Evolutionary conservation across 2,329 filamentous ascomycete genomes (phyloP).

Genomic region (Claviceps sp.): DNA sequence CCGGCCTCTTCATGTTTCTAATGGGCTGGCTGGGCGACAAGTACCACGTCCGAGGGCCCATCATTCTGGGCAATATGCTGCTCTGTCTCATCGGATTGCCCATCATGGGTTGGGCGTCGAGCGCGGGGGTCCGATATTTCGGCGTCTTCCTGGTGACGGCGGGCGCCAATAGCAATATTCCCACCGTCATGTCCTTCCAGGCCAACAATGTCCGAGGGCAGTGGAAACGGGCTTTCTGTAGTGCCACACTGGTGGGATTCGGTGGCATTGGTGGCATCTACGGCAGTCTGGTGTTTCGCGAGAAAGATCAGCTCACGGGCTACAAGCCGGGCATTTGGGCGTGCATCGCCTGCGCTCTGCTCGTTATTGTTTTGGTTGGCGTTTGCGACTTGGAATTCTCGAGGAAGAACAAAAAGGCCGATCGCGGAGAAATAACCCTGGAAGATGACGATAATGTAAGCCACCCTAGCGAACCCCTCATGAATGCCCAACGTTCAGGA

Average conservation of each 20-base stretch:
- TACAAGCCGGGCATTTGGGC: constrained; percentile 44
- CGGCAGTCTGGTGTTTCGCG: constrained; percentile 58
- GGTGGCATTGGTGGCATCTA: constrained; percentile 70
- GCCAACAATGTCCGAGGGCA: constrained; percentile 81
- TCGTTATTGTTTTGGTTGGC: constrained; percentile 32
- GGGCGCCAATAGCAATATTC: constrained; percentile 66
- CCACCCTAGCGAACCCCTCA: not conserved
- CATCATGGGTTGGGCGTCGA: constrained; percentile 55
- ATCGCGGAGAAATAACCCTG: constrained; percentile 38
- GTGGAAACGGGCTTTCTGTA: constrained; percentile 76
- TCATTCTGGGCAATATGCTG: constrained; percentile 52
- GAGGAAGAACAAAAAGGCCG: constrained; percentile 33
- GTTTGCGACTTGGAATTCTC: constrained; percentile 28
- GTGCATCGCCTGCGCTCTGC: constrained; percentile 35
- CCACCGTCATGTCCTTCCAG: constrained; percentile 63
- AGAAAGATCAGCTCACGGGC: constrained; percentile 34
- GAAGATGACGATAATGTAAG: constrained; percentile 34
- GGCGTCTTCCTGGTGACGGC: constrained; percentile 66
- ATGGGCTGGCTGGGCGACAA: constrained; percentile 54
- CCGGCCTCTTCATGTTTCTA: constrained; percentile 46
- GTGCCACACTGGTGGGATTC: constrained; percentile 60
- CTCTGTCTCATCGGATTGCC: constrained; percentile 56
- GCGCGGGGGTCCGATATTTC: constrained; percentile 49
- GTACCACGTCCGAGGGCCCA: constrained; percentile 50
- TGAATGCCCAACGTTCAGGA: not conserved